Evolutionary conservation across 441 rosid genomes (phyloP), one percentile per base, ranked within the genome.

Genomic region (Metrosideros polymorpha): DNA sequence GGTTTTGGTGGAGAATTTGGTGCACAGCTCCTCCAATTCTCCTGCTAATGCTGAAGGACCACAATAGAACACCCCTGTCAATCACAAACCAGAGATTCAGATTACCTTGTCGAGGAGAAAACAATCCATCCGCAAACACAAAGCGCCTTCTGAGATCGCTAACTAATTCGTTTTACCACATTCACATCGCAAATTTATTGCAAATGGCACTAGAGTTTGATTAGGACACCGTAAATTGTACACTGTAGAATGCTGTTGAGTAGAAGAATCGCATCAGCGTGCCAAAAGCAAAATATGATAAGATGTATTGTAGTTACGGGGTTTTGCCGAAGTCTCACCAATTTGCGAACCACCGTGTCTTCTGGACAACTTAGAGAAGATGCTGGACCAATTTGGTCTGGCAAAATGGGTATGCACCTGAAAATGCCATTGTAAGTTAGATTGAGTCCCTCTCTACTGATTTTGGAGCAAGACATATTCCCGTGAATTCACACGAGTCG

Each of bases 41-140:
- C 90, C 87, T 57, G 92, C 95, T 53, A 91, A 53, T 32, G 89
- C 85, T 45, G 87, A 85, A 43, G 95, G 91, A 7, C 95, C 94
- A 76, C 95, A 92, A 84, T 91, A 93, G 90, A 92, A 93, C 9
- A 92, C 93, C 63, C 94, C 95, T 93, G 89, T 27, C 55, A 85
- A 43, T 9, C 85, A 51, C 18, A 43, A 12, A 66, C 71, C 24
- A 18, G 82, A 53, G 52, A 47, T 61, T 42, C 66, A 50, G 49
- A 71, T 39, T 19, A 22, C n/a, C 2, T n/a, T 6, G 39, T 71
- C 0, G n/a, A 35, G 47, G 47, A 71, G 47, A 19, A 39, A 39
- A 18, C 61, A 17, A 10, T 5, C 45, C 1, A 24, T 39, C n/a
- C 0, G 2, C 79, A 10, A n/a, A n/a, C n/a, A n/a, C n/a, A n/a